Evolutionary conservation across 768 basidiomycete species (phyloP).

Genomic region (Lyophyllum semitale): DNA sequence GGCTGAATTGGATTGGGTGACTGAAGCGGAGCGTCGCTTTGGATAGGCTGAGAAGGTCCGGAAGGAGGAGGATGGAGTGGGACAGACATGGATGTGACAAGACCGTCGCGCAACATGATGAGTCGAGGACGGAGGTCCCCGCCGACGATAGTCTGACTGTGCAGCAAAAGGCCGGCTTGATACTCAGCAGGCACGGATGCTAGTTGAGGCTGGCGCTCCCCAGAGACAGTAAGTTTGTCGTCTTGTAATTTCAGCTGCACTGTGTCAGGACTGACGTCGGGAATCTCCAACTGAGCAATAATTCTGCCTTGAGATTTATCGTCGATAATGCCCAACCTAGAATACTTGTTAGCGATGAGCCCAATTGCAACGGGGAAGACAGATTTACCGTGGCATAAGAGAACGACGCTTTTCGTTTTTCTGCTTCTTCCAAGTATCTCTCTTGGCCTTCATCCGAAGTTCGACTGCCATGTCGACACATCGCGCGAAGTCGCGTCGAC

Average conservation of each 20-base stretch:
- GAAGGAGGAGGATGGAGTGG: neutral
- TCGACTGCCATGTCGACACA: neutral
- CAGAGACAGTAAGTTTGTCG: conserved; percentile 34
- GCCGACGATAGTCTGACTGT: conserved; percentile 5
- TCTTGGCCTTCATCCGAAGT: conserved; percentile 5
- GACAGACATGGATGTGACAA: conserved; percentile 4
- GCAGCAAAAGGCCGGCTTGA: conserved; percentile 5
- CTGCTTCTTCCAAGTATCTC: neutral
- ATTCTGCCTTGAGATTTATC: conserved; percentile 34
- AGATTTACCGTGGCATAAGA: conserved; percentile 21
- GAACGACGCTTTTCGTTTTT: neutral
- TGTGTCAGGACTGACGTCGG: conserved; percentile 40
- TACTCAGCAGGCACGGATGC: conserved; percentile 9
- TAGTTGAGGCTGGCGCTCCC: conserved; percentile 29
- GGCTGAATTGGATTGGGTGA: neutral
- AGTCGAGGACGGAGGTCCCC: conserved; percentile 5
- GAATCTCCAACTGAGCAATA: conserved; percentile 44
- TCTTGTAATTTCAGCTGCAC: conserved; percentile 35
- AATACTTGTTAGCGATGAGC: conserved; percentile 3
- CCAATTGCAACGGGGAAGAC: neutral
- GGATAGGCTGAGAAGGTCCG: neutral
- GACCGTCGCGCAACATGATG: conserved; percentile 12
- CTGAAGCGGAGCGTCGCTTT: neutral
- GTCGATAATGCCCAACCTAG: conserved; percentile 45
- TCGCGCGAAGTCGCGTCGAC: neutral